These are phyloP conservation scores for Phalaenopsis equestris DNA, from an alignment of 106 monocot species.

Conservation along the genomic window DNA sequence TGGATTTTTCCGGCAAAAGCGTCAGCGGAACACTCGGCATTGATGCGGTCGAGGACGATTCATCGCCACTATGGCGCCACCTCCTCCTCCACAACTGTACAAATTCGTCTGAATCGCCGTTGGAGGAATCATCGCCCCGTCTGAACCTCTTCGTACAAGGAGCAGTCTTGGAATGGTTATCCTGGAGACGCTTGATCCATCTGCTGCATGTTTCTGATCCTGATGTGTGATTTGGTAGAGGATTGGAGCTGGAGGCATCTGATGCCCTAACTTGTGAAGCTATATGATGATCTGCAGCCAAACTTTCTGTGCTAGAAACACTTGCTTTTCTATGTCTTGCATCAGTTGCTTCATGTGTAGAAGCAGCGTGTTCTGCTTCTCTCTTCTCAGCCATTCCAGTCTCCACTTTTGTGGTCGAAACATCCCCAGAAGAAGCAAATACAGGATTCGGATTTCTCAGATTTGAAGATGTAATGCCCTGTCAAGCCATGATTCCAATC, in stretches of 20 bases:
- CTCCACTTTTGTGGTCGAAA: neutral
- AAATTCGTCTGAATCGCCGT: slow-evolving; percentile 12
- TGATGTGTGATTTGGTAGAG: neutral
- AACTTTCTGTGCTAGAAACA: slow-evolving; percentile 24
- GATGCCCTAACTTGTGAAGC: slow-evolving; percentile 3
- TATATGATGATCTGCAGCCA: slow-evolving; percentile 15
- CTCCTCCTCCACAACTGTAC: slow-evolving; percentile 45
- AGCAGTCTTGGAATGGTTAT: slow-evolving; percentile 9
- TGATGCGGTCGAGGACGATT: neutral
- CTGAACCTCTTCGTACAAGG: slow-evolving; percentile 25
- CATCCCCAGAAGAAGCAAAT: slow-evolving; percentile 7
- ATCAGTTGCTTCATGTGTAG: neutral
- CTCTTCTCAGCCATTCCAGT: neutral
- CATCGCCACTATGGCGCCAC: slow-evolving; percentile 33
- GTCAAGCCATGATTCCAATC: neutral
- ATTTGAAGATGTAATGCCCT: slow-evolving; percentile 5
- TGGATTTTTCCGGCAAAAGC: slow-evolving; percentile 13
- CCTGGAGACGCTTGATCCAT: slow-evolving; percentile 57
- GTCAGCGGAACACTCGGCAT: neutral
- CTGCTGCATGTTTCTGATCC: slow-evolving; percentile 17
- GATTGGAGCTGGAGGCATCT: neutral
- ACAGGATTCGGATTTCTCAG: neutral
- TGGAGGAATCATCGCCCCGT: slow-evolving; percentile 12
- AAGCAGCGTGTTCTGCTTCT: neutral
- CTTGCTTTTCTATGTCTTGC: slow-evolving; percentile 1